Conservation (phyloP, 257 asterid genomes). For the Solanum sejunctum region DNA sequence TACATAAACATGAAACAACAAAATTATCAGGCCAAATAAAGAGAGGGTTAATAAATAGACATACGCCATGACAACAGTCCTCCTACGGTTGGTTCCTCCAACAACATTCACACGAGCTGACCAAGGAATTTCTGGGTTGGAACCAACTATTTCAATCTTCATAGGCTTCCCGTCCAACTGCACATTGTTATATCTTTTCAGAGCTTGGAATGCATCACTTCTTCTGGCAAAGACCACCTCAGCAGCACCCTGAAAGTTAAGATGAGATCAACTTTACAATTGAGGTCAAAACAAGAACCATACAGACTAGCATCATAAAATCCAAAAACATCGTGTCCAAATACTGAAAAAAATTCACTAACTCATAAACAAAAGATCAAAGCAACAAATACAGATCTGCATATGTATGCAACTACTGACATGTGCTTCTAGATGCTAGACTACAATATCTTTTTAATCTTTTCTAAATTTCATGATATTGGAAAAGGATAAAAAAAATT, state of each 20-base stretch:
- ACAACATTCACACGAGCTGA: slow-evolving; percentile 64
- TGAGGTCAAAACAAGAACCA: background rate
- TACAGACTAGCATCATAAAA: background rate
- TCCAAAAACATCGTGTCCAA: background rate
- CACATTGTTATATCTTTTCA: slow-evolving; percentile 62
- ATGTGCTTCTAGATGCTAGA: background rate
- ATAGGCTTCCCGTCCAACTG: slow-evolving; percentile 84
- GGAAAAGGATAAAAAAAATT: background rate
- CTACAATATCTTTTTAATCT: background rate
- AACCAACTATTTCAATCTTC: slow-evolving; percentile 69
- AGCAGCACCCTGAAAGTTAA: slow-evolving; percentile 55
- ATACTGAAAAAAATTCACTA: background rate
- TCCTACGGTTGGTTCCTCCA: slow-evolving; percentile 50
- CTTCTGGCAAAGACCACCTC: slow-evolving; percentile 69
- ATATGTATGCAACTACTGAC: background rate
- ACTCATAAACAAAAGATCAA: background rate
- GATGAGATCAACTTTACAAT: background rate
- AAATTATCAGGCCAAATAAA: background rate
- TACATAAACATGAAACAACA: background rate
- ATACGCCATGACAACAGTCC: slow-evolving; percentile 62
- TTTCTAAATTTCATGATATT: background rate
- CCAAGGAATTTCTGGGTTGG: slow-evolving; percentile 36
- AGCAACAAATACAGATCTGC: background rate
- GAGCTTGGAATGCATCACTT: slow-evolving; percentile 84
- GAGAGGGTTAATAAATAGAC: background rate